Evolutionary conservation across 495 filamentous ascomycete genomes (phyloP).

Genomic region (Amorphotheca resinae): DNA sequence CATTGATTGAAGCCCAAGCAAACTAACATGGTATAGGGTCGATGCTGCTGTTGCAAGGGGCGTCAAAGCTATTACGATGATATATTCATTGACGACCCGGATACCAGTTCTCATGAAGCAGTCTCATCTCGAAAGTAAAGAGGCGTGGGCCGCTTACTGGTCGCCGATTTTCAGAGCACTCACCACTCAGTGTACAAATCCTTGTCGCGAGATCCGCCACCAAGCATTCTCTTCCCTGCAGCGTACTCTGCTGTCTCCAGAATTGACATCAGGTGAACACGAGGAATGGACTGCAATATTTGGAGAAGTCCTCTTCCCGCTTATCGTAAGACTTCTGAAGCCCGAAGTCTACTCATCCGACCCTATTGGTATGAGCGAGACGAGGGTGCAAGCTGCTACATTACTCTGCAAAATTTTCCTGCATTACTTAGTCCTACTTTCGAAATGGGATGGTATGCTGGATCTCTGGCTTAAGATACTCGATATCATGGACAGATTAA

Average conservation of each 20-base stretch:
- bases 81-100: constrained; percentile 65
- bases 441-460: constrained; percentile 82
- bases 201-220: constrained; percentile 85
- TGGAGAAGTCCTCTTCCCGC: constrained; percentile 86
- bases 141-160: constrained; percentile 98
- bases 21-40: constrained; percentile 32
- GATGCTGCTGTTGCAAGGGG: constrained; percentile 67
- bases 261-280: constrained; percentile 64
- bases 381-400: constrained; percentile 80
- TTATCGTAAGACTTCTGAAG: constrained; percentile 78
- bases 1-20: constrained; percentile 1
- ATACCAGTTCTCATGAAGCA: constrained; percentile 80
- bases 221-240: constrained; percentile 82
- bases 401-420: constrained; percentile 90
- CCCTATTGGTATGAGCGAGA: constrained; percentile 88
- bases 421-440: constrained; percentile 78
- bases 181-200: constrained; percentile 84
- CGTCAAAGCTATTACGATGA: constrained; percentile 64
- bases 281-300: constrained; percentile 94
- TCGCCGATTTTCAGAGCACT: constrained; percentile 83
- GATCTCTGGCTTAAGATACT: constrained; percentile 88
- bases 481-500: constrained; percentile 88
- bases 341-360: constrained; percentile 93
- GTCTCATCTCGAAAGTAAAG: constrained; percentile 78
- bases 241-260: constrained; percentile 67